Conservation (phyloP, 768 basidiomycete species). For the Hypholoma fasciculare region DNA sequence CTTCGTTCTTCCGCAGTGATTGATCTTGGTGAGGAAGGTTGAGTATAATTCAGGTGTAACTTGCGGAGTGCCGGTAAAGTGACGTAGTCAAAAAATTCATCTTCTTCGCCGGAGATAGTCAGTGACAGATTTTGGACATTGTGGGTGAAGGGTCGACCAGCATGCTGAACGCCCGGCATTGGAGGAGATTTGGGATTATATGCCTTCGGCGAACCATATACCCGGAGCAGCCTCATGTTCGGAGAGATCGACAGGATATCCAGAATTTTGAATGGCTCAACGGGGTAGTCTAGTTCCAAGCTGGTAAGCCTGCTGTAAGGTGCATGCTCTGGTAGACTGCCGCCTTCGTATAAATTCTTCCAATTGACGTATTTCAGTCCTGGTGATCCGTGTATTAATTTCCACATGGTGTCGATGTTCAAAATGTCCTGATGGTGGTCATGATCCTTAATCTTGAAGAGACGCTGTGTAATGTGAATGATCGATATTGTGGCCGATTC, state of each 20-base stretch:
- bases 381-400: background rate
- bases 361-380: constrained; percentile 1
- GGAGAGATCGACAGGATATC: background rate
- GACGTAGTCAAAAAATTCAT: background rate
- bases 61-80: background rate
- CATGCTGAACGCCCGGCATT: background rate
- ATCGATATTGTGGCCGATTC: background rate
- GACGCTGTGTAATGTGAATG: background rate
- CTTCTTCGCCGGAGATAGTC: background rate
- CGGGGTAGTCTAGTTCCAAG: background rate
- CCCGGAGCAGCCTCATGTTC: background rate
- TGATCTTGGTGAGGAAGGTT: background rate
- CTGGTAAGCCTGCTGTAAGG: background rate
- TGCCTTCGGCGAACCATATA: background rate
- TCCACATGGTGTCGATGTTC: background rate
- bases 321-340: background rate
- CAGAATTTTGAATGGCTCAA: background rate
- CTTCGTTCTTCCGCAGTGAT: background rate
- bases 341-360: constrained; percentile 3
- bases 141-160: background rate
- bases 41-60: background rate
- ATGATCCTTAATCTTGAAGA: background rate
- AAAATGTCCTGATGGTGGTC: background rate
- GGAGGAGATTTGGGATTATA: background rate
- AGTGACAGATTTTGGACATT: background rate